phyloP scores from a whole-genome alignment of 306 rosid species.

The Acmispon strigosus region DNA sequence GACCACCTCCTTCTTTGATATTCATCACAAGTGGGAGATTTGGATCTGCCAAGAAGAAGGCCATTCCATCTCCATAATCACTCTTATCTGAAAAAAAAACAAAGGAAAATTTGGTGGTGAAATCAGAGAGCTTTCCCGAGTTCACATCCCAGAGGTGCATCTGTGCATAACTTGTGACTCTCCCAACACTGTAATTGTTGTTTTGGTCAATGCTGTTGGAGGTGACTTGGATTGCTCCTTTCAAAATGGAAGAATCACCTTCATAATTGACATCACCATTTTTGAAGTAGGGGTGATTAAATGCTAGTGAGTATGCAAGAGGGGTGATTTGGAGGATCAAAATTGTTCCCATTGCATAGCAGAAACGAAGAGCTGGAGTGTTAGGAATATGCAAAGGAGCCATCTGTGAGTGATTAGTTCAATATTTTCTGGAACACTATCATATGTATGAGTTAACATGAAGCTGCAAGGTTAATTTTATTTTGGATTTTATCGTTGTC shows the following conservation, averaged over 20 bases:
- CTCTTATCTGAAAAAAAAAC: conserved; percentile 12
- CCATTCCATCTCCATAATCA: conserved; percentile 27
- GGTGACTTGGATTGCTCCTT: conserved; percentile 24
- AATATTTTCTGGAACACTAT: background rate
- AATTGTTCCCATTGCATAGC: conserved; percentile 6
- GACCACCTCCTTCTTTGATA: conserved; percentile 19
- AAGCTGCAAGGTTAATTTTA: background rate
- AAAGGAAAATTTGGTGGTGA: conserved; percentile 40
- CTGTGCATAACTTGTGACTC: conserved; percentile 16
- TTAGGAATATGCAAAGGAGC: background rate
- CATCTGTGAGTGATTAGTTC: conserved; percentile 12
- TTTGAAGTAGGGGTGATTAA: conserved; percentile 12
- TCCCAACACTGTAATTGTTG: conserved; percentile 24
- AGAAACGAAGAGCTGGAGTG: background rate
- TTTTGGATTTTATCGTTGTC: background rate
- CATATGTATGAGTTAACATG: background rate
- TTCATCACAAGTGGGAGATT: conserved; percentile 4
- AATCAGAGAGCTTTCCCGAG: conserved; percentile 29
- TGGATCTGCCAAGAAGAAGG: conserved; percentile 42
- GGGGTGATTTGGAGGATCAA: background rate
- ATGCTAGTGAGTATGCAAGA: conserved; percentile 12
- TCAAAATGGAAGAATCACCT: conserved; percentile 12
- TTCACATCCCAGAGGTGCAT: conserved; percentile 38
- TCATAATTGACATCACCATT: conserved; percentile 4
- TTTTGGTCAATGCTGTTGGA: background rate